A percentile compares a stretch with the other conserved stretches of the same genome.
Conservation (phyloP, 2,329 filamentous ascomycete genomes). For the Neofusicoccum cordaticola region DNA sequence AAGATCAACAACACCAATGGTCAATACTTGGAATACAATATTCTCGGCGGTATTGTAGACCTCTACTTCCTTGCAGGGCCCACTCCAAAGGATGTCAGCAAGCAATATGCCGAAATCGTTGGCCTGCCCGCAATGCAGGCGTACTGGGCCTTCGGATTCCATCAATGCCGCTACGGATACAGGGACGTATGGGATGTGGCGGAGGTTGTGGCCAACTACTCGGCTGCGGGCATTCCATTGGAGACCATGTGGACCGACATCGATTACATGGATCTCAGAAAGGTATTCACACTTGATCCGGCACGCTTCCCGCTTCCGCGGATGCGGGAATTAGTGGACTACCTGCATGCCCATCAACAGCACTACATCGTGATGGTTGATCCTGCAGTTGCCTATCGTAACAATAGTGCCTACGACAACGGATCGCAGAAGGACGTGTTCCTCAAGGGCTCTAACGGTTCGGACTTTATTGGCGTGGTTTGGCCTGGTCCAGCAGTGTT, state of each 20-base stretch:
- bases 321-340: slow-evolving; percentile 64
- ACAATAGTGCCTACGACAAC: slow-evolving; percentile 58
- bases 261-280: slow-evolving; percentile 62
- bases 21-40: slow-evolving; percentile 77
- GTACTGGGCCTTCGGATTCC: slow-evolving; percentile 54
- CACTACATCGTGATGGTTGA: slow-evolving; percentile 79
- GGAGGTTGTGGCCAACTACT: slow-evolving; percentile 67
- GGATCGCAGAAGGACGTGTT: slow-evolving; percentile 59
- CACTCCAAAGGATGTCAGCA: slow-evolving; percentile 45
- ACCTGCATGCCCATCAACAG: slow-evolving; percentile 65
- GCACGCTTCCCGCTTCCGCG: slow-evolving; percentile 60
- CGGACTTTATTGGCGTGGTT: slow-evolving; percentile 62
- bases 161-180: slow-evolving; percentile 53
- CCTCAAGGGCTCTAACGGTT: slow-evolving; percentile 54
- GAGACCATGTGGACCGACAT: slow-evolving; percentile 76
- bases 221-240: slow-evolving; percentile 61
- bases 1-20: slow-evolving; percentile 65
- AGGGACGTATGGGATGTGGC: slow-evolving; percentile 62
- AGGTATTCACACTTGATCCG: slow-evolving; percentile 64
- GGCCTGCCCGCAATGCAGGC: slow-evolving; percentile 50
- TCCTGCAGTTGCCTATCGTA: slow-evolving; percentile 53
- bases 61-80: slow-evolving; percentile 53
- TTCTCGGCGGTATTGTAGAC: slow-evolving; percentile 72
- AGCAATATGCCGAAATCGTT: slow-evolving; percentile 51
- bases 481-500: slow-evolving; percentile 74